Evolutionary conservation across 2,329 filamentous ascomycete species (phyloP).

Genomic region (Microcyclospora pomicola): DNA sequence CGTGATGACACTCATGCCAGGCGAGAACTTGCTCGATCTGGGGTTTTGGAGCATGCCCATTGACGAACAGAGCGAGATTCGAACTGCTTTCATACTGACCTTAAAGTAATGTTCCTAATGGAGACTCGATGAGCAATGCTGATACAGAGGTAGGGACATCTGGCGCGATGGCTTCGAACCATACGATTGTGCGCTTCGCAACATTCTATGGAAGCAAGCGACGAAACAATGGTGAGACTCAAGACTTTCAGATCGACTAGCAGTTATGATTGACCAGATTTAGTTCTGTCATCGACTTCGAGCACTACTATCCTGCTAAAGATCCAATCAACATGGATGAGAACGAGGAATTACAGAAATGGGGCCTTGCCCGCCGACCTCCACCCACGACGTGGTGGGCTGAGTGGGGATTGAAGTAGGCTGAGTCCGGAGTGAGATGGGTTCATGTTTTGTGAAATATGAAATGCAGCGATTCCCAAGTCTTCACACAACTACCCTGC

Average conservation of each 20-base stretch:
- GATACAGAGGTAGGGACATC: slow-evolving; percentile 6
- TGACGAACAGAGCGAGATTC: slow-evolving; percentile 10
- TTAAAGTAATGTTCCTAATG: slow-evolving; percentile 10
- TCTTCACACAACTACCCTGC: too few relatives aligned
- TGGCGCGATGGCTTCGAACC: slow-evolving; percentile 17
- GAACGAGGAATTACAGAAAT: slow-evolving; percentile 14
- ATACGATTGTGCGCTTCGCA: slow-evolving; percentile 19
- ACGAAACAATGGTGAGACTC: slow-evolving; percentile 6
- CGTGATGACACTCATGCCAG: slow-evolving; percentile 18
- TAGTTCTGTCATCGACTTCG: slow-evolving; percentile 20
- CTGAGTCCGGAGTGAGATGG: neutral
- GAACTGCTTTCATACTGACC: slow-evolving; percentile 10
- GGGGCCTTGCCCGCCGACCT: slow-evolving; percentile 16
- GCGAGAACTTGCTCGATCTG: slow-evolving; percentile 14
- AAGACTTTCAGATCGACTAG: neutral
- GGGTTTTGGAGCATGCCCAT: slow-evolving; percentile 18
- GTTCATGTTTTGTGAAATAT: too few relatives aligned
- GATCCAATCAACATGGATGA: slow-evolving; percentile 16
- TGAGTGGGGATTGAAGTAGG: slow-evolving; percentile 8
- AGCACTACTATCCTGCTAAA: slow-evolving; percentile 14
- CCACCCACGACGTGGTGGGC: slow-evolving; percentile 11
- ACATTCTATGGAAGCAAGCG: slow-evolving; percentile 17
- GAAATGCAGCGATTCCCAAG: too few relatives aligned
- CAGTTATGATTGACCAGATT: neutral
- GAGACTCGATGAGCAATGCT: neutral